Conservation (phyloP, 176 grass and related monocot genomes). For the Pharus latifolius region DNA sequence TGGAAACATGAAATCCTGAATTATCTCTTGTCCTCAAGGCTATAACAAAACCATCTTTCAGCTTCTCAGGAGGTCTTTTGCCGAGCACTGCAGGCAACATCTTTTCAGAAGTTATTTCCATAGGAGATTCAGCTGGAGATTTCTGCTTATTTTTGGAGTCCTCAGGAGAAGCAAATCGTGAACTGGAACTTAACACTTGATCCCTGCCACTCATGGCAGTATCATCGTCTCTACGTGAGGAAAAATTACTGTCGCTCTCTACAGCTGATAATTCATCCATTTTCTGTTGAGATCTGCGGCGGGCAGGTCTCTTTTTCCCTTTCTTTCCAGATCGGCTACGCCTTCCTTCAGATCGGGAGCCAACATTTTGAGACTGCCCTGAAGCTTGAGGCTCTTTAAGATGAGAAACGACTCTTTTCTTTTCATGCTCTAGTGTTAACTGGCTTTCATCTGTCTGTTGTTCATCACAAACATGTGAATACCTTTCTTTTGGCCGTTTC, state of each 20-base stretch:
- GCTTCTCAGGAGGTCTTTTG: constrained; percentile 45
- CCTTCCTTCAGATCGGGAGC: constrained; percentile 63
- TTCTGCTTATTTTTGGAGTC: constrained; percentile 73
- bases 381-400: constrained; percentile 46
- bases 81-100: constrained; percentile 10
- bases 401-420: constrained; percentile 46
- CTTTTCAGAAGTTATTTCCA: constrained; percentile 59
- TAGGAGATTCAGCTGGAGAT: constrained; percentile 47
- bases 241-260: constrained; percentile 63
- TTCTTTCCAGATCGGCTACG: constrained; percentile 78
- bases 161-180: constrained; percentile 91
- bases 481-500: constrained; percentile 35
- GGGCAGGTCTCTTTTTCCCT: constrained; percentile 89
- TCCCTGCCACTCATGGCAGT: constrained; percentile 65
- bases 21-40: constrained; percentile 60
- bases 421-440: constrained; percentile 56
- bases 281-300: constrained; percentile 74
- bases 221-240: constrained; percentile 52
- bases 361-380: constrained; percentile 32
- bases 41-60: constrained; percentile 83
- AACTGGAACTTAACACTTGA: constrained; percentile 80
- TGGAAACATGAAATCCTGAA: constrained; percentile 65
- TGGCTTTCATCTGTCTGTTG: constrained; percentile 59
- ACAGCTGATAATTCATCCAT: constrained; percentile 51
- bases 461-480: constrained; percentile 42